Base-by-base conservation (phyloP, 177 flowering plant species). In the Vitis hybrid region DNA sequence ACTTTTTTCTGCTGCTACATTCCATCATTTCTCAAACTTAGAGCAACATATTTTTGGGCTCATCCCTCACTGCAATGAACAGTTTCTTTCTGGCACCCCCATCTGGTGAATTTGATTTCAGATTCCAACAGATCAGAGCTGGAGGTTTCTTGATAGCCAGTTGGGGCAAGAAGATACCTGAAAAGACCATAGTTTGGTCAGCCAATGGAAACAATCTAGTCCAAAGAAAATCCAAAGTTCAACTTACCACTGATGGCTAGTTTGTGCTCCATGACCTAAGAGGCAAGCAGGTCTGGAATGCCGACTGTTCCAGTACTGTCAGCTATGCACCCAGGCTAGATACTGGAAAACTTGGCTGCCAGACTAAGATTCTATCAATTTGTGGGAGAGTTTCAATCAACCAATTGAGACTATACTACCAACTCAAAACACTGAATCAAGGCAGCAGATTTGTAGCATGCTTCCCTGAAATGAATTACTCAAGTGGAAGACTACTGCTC, bases 401-500 rank as follows among this genome's bases (percentile, higher is more conserved):
- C 60, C 58, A 7, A 61, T 51, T 0, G 83, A 84, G 21, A 81
- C 85, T 3, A 49, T 84, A 1, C 40, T 82, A 54, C 84, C 88
- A 11, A 69, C 75, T 1, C 83, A 40, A 85, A 60, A 48, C 10
- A 1, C 1, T 83, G 19, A 15, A 54, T 1, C 51, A 10, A 16
- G 76, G 70, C 2, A 63, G 50, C 40, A 35, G 4, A 13, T 73
- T 85, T 7, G 30, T 57, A 18, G 67, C 83, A 49, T 73, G 79
- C 0, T 60, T n/a, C 54, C n/a, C 79, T 3, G 73, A 76, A 18
- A 66, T 32, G 14, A 79, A 80, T 64, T 82, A 71, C 64, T 71
- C 86, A 0, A 66, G 24, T 5, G 86, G 91, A 46, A 82, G 78
- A 56, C 84, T 82, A 66, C 58, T 63, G 68, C 65, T 84, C 1